phyloP scores from a whole-genome alignment of 2,329 filamentous ascomycete species.

The Colletotrichum lindemuthianum region DNA sequence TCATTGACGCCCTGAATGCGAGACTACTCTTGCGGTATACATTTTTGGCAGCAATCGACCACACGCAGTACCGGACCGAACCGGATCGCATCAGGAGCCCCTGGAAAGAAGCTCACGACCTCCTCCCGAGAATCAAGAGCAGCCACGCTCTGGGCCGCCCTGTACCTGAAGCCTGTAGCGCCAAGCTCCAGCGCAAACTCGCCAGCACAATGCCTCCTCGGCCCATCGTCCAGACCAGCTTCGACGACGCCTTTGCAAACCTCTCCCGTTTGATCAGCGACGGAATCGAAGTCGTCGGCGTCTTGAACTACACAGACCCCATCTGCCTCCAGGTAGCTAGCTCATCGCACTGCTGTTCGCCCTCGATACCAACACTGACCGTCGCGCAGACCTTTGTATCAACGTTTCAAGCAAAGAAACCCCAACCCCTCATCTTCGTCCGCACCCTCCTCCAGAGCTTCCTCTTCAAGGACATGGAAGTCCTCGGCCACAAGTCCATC shows the following conservation, averaged over 20 bases:
- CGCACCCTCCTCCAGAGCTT: constrained; percentile 82
- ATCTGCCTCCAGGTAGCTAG: constrained; percentile 75
- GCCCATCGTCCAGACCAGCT: constrained; percentile 82
- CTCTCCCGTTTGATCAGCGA: constrained; percentile 78
- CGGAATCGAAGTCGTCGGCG: constrained; percentile 72
- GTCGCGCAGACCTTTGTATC: constrained; percentile 73
- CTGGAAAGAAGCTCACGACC: constrained; percentile 60
- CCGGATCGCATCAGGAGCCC: constrained; percentile 59
- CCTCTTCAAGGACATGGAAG: constrained; percentile 76
- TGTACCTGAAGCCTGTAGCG: constrained; percentile 84
- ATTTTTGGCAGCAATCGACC: constrained; percentile 67
- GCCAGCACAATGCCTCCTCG: constrained; percentile 94
- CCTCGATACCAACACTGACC: neutral
- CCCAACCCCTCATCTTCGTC: constrained; percentile 85
- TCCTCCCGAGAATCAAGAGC: constrained; percentile 66
- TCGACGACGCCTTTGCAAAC: constrained; percentile 76
- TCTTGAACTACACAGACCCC: constrained; percentile 74
- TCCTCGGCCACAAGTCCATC: constrained; percentile 74
- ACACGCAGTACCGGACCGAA: constrained; percentile 55
- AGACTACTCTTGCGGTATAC: constrained; percentile 74
- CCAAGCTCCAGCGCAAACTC: constrained; percentile 88
- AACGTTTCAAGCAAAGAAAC: constrained; percentile 80
- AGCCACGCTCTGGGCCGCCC: constrained; percentile 71
- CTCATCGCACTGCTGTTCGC: too few relatives aligned
- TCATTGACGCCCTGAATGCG: constrained; percentile 66